Percentiles rank a stretch among this genome's conserved stretches.
Conservation (phyloP, 768 basidiomycete genomes). For the Hydnum rufescens region DNA sequence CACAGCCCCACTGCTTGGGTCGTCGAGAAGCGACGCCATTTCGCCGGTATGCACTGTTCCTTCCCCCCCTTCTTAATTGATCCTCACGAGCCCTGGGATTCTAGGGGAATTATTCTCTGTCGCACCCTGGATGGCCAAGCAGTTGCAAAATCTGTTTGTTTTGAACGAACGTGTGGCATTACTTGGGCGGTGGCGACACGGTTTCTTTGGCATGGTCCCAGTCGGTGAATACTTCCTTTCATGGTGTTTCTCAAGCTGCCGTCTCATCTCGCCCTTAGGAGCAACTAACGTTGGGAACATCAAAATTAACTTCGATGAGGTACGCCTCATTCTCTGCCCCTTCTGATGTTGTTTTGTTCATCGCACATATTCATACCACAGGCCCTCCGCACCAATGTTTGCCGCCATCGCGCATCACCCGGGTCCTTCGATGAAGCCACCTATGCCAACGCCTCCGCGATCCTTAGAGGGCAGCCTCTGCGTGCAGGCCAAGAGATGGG, state of each 20-base stretch:
- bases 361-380: too few relatives aligned
- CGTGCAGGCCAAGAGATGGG: slow-evolving; percentile 88
- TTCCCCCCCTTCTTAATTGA: neutral
- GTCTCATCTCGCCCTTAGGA: neutral
- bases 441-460: slow-evolving; percentile 62
- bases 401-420: slow-evolving; percentile 37
- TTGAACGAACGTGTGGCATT: slow-evolving; percentile 96
- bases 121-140: slow-evolving; percentile 85
- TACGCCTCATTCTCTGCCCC: too few relatives aligned
- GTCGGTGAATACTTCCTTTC: slow-evolving; percentile 34
- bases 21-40: slow-evolving; percentile 86
- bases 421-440: slow-evolving; percentile 87
- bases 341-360: too few relatives aligned
- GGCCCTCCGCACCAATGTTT: slow-evolving; percentile 78
- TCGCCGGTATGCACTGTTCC: slow-evolving; percentile 45
- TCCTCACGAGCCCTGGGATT: neutral
- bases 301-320: slow-evolving; percentile 85
- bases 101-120: slow-evolving; percentile 88
- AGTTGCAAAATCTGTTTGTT: slow-evolving; percentile 82
- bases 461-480: slow-evolving; percentile 78
- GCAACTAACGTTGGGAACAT: slow-evolving; percentile 97
- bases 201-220: slow-evolving; percentile 94
- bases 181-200: slow-evolving; percentile 83
- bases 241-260: neutral
- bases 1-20: slow-evolving; percentile 95